Evolutionary conservation across 495 filamentous ascomycete genomes (phyloP).

Genomic region (Tuber brumale): DNA sequence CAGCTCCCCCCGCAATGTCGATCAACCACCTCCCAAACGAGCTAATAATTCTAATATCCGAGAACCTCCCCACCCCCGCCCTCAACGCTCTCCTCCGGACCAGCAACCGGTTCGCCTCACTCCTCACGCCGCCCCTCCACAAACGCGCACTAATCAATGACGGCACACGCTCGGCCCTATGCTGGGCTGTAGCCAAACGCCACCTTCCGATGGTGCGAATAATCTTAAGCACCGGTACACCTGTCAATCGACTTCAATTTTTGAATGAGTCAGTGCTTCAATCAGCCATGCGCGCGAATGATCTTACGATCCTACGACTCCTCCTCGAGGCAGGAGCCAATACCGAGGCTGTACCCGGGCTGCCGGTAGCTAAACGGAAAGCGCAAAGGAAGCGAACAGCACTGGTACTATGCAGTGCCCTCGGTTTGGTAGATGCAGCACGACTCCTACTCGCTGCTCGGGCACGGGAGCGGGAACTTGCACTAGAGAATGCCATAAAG

Average conservation of each 20-base stretch:
- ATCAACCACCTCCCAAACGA: conserved; percentile 26
- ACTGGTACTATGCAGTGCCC: background rate
- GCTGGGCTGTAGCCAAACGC: conserved; percentile 19
- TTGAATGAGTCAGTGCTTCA: conserved; percentile 8
- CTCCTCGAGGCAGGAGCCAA: conserved; percentile 27
- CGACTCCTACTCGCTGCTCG: background rate
- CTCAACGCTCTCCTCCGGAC: conserved; percentile 27
- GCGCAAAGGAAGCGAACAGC: conserved; percentile 15
- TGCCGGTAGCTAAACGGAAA: background rate
- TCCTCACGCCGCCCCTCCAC: conserved; percentile 24
- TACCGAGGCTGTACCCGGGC: conserved; percentile 4
- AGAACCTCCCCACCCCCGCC: conserved; percentile 17
- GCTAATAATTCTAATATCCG: conserved; percentile 23
- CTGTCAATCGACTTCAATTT: background rate
- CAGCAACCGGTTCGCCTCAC: conserved; percentile 12
- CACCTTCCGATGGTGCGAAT: conserved; percentile 17
- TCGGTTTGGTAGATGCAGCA: background rate
- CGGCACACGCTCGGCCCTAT: conserved; percentile 12
- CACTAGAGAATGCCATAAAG: background rate
- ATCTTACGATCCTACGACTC: conserved; percentile 18
- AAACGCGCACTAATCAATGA: conserved; percentile 14
- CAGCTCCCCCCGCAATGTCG: conserved; percentile 14
- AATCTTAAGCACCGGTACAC: conserved; percentile 20
- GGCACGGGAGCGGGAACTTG: background rate
- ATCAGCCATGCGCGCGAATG: conserved; percentile 13